Base-by-base conservation (phyloP, 768 basidiomycete genomes). In the Strobilomyces confusus region DNA sequence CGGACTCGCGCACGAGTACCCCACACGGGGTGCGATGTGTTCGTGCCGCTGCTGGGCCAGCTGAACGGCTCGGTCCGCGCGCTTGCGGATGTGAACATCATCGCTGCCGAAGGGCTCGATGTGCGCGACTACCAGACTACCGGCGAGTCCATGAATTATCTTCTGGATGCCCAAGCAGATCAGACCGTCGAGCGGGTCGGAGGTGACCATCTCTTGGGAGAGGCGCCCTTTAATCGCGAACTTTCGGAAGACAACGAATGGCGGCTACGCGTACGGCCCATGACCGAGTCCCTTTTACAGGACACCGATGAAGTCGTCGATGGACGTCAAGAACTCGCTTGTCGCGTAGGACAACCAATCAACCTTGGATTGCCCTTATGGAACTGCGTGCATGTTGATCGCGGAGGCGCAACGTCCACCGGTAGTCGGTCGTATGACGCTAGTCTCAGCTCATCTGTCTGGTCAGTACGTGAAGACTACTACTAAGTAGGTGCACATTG, bases 331-430 rank as follows among this genome's bases (percentile, higher is more conserved):
- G 38, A 33, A 38, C 13, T 2, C 49, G 5, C 30, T 49, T 11
- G 32, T 54, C 42, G 12, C 33, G 2, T 54, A 52, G 14, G 58
- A 52, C 1, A 55, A 60, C n/a, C 5, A 57, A 30, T 26, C 45
- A 3, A 20, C 44, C 7, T n/a, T 57, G 48, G 42, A 17, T 0
- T 58, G 9, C 41, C 55, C 55, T 47, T 58, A 61, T 13, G 59
- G 56, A 23, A 51, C 48, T 23, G 59, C 58, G 6, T 62, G 53
- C 47, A 55, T 61, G 53, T 36, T 62, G 43, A 29, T 58, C 17
- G 37, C 45, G 7, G 41, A 55, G 15, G 54, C 26, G 45, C n/a
- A n/a, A n/a, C n/a, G n/a, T n/a, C n/a, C n/a, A n/a, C 42, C 54
- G 0, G 51, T 46, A n/a, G n/a, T n/a, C n/a, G 29, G 29, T 29